Percentiles rank a stretch among this genome's conserved stretches.
Evolutionary conservation across 768 basidiomycete genomes (phyloP).

Genomic region (Stropharia rugosoannulata): DNA sequence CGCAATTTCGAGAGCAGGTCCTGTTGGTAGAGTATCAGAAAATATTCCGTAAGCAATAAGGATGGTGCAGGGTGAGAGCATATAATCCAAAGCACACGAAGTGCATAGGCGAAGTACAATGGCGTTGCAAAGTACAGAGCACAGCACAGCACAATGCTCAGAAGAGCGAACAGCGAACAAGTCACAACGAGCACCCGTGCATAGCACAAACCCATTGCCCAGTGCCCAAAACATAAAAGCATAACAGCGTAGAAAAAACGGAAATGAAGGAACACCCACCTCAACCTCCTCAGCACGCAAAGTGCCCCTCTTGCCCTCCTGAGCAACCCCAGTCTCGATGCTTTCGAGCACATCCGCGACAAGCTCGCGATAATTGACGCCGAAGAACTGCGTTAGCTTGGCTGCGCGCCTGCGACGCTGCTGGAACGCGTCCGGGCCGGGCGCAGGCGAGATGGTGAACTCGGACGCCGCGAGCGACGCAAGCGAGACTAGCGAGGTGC

Average conservation of each 20-base stretch:
- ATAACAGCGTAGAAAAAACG: conserved; percentile 8
- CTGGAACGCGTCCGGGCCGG: conserved; percentile 58
- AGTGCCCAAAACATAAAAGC: conserved; percentile 1
- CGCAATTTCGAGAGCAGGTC: conserved; percentile 56
- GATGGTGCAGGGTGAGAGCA: no score
- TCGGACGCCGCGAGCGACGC: conserved; percentile 37
- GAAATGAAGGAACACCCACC: conserved; percentile 40
- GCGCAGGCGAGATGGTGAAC: conserved; percentile 38
- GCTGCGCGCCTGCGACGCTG: conserved; percentile 71
- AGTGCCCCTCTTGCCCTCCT: conserved; percentile 64
- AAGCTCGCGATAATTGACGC: conserved; percentile 79
- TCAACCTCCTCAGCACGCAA: conserved; percentile 69
- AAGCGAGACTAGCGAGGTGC: conserved; percentile 60
- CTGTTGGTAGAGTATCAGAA: conserved; percentile 26
- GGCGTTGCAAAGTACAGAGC: no score
- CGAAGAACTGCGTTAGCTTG: conserved; percentile 86
- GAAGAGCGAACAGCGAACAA: no score
- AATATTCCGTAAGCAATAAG: no score
- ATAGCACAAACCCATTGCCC: neutral
- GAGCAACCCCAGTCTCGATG: conserved; percentile 72
- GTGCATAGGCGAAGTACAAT: no score
- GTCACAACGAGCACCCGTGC: no score
- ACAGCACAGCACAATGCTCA: no score
- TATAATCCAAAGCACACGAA: no score
- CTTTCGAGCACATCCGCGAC: conserved; percentile 79